phyloP scores from a whole-genome alignment of 352 stramenopile species.

The Globisporangium sylvaticum region DNA sequence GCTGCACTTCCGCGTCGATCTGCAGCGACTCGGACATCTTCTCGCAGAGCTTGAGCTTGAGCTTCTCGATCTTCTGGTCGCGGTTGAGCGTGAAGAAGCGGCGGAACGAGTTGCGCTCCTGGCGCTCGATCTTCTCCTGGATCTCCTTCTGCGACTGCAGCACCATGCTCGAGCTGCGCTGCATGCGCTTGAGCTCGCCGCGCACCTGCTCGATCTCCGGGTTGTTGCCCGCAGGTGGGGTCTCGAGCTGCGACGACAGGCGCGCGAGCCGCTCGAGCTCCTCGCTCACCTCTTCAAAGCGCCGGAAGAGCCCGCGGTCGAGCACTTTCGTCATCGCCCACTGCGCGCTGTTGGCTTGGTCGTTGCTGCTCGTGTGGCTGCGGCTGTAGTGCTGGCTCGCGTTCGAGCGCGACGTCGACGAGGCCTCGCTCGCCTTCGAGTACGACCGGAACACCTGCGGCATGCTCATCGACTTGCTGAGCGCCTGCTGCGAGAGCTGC shows the following conservation, averaged over 20 bases:
- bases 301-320: constrained; percentile 53
- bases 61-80: constrained; percentile 39
- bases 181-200: constrained; percentile 33
- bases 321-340: constrained; percentile 19
- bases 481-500: background rate
- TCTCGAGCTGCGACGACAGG: constrained; percentile 26
- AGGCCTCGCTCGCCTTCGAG: constrained; percentile 6
- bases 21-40: constrained; percentile 49
- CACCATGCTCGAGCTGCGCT: constrained; percentile 36
- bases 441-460: constrained; percentile 13
- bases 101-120: constrained; percentile 49
- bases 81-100: constrained; percentile 56
- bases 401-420: constrained; percentile 2
- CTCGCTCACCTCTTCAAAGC: constrained; percentile 50
- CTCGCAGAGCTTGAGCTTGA: constrained; percentile 55
- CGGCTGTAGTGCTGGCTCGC: constrained; percentile 5
- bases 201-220: constrained; percentile 39
- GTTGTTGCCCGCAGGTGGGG: constrained; percentile 17
- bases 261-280: constrained; percentile 39
- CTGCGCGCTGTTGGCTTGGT: constrained; percentile 1
- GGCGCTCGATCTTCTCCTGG: constrained; percentile 61
- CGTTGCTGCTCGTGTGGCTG: constrained; percentile 6
- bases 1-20: constrained; percentile 49
- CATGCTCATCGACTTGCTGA: constrained; percentile 15
- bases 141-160: constrained; percentile 58